Percentiles rank a stretch among this genome's conserved stretches.
phyloP scores from a whole-genome alignment of 768 basidiomycete species.

The Collybiopsis luxurians region DNA sequence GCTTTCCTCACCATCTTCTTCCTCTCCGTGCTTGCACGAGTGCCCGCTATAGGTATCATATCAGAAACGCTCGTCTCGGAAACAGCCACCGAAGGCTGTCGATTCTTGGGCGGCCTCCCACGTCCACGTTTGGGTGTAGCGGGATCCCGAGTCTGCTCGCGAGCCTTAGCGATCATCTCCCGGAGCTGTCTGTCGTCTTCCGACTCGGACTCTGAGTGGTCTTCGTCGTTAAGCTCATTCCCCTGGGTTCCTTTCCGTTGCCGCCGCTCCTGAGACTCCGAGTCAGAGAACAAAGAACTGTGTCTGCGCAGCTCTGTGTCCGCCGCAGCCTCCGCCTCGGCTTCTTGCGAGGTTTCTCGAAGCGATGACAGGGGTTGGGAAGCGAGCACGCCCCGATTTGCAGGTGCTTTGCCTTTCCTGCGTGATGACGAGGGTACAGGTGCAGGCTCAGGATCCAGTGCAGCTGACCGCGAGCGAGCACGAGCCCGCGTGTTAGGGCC shows the following conservation, averaged over 20 bases:
- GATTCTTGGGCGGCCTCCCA: slow-evolving; percentile 4
- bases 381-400: background rate
- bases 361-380: background rate
- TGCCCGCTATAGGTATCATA: slow-evolving; percentile 34
- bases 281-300: background rate
- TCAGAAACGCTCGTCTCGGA: slow-evolving; percentile 6
- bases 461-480: background rate
- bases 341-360: background rate
- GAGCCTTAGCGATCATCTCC: background rate
- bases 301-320: background rate
- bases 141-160: background rate
- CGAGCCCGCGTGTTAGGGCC: background rate
- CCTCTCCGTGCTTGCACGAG: slow-evolving; percentile 35
- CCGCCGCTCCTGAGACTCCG: background rate
- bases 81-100: background rate
- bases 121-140: slow-evolving; percentile 11
- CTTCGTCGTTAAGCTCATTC: background rate
- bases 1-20: slow-evolving; percentile 26
- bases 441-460: too few relatives aligned
- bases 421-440: too few relatives aligned
- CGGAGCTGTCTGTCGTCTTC: background rate
- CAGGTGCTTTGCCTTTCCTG: background rate
- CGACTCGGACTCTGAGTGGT: background rate
- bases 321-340: background rate
- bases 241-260: background rate